phyloP scores from a whole-genome alignment of 2,329 filamentous ascomycete species.

The Aspergillus brasiliensis region DNA sequence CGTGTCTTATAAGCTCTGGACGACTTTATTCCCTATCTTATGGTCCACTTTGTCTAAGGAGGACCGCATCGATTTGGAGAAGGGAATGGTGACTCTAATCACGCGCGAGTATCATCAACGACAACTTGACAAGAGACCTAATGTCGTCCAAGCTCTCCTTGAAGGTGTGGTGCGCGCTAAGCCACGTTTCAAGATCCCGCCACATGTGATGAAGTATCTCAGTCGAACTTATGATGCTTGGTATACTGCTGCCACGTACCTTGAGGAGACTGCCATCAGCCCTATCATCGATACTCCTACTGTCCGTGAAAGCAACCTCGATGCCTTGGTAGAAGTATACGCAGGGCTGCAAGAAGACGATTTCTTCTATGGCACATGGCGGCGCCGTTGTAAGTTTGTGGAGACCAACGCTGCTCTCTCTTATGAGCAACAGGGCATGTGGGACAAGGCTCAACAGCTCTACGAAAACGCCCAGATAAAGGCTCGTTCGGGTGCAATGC shows the following conservation, averaged over 20 bases:
- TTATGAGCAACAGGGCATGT: conserved; percentile 98
- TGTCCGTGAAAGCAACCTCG: conserved; percentile 90
- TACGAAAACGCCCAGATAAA: conserved; percentile 98
- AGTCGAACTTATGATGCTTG: conserved; percentile 93
- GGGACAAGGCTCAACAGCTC: conserved; percentile 97
- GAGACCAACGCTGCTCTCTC: conserved; percentile 97
- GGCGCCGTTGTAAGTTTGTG: conserved; percentile 90
- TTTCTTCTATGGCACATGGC: conserved; percentile 96
- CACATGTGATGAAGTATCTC: conserved; percentile 93
- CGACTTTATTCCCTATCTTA: conserved; percentile 85
- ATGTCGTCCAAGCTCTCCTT: conserved; percentile 89
- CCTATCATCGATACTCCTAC: conserved; percentile 81
- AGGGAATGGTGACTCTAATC: conserved; percentile 83
- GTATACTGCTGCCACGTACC: conserved; percentile 90
- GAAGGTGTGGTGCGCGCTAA: conserved; percentile 82
- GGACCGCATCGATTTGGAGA: conserved; percentile 85
- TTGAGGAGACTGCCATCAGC: conserved; percentile 84
- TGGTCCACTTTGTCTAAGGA: conserved; percentile 89
- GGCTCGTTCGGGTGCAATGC: conserved; percentile 90
- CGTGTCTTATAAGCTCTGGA: conserved; percentile 87
- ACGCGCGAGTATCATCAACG: conserved; percentile 95
- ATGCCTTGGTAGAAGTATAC: conserved; percentile 93
- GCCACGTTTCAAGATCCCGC: conserved; percentile 88
- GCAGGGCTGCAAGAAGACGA: conserved; percentile 90
- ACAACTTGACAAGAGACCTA: conserved; percentile 92